Base-by-base conservation (phyloP, 371 early-diverging fungal genomes). In the Mucor piriformis region DNA sequence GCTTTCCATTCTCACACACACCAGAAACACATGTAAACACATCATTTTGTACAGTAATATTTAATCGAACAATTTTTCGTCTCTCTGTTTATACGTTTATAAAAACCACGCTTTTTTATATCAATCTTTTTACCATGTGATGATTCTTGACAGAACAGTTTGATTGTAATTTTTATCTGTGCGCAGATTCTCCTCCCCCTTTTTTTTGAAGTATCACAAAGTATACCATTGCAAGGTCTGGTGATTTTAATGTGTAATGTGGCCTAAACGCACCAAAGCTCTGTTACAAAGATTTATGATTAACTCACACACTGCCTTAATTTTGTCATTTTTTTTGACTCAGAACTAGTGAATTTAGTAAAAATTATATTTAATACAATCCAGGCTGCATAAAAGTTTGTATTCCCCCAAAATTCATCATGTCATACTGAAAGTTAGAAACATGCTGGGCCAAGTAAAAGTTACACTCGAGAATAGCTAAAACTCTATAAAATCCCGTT, bases 241-340 rank as follows among this genome's bases (percentile, higher is more conserved):
- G 24, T 61, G 62, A 55, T 55, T 20, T 46, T 38, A 15, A 35
- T 50, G 55, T 61, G 56, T 55, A 61, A 61, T 61, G 55, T 61
- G 62, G 62, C 35, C 62, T 61, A 61, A 61, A 25, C 56, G 62
- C 34, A 48, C 54, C 21, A 6, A 21, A 29, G 15, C 20, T 21
- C 29, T 37, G 37, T 27, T 20, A n/a, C 34, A n/a, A n/a, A n/a
- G n/a, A n/a, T n/a, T n/a, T n/a, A 57, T 37, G 47, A 16, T 48
- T 10, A 37, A 48, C 46, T 57, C 49, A 47, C 49, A 57, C 57
- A 57, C 47, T 47, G n/a, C n/a, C n/a, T n/a, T n/a, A n/a, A n/a
- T n/a, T n/a, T n/a, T n/a, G n/a, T n/a, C n/a, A n/a, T n/a, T n/a
- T n/a, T n/a, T n/a, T n/a, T n/a, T n/a, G n/a, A n/a, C n/a, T n/a